A percentile compares a stretch with the other conserved stretches of the same genome.
phyloP scores from a whole-genome alignment of 75 land plant genomes.

The Larix kaempferi region DNA sequence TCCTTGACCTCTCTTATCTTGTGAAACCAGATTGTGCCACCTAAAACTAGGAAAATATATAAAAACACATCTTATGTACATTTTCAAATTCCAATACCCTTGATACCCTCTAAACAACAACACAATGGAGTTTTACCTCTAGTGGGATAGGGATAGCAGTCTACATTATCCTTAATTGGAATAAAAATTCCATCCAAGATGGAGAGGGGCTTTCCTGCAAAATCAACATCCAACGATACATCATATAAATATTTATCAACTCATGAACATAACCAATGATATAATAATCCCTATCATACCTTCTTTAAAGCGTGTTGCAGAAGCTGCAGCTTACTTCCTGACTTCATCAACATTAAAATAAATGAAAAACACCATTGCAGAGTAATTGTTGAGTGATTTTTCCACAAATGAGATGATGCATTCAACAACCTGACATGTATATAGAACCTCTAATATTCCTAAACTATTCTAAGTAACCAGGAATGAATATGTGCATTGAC shows the following conservation, averaged over 20 bases:
- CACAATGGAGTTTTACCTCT: conserved; percentile 34
- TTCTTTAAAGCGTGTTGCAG: conserved; percentile 74
- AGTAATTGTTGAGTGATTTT: conserved; percentile 42
- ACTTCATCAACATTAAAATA: conserved; percentile 57
- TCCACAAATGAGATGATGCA: conserved; percentile 62
- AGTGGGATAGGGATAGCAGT: conserved; percentile 69
- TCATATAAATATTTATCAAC: conserved; percentile 1
- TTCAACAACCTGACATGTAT: conserved; percentile 74
- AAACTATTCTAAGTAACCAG: background rate
- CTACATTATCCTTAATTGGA: conserved; percentile 84
- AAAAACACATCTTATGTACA: background rate
- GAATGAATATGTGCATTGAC: background rate
- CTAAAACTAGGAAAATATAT: conserved; percentile 28
- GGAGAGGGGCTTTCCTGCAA: conserved; percentile 70
- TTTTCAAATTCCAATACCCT: background rate
- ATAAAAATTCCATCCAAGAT: conserved; percentile 84
- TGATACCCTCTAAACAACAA: background rate
- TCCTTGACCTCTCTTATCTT: conserved; percentile 59
- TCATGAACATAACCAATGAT: background rate
- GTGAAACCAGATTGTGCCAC: conserved; percentile 80
- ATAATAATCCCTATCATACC: conserved; percentile 31
- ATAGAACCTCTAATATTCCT: conserved; percentile 2
- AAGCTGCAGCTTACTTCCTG: conserved; percentile 79
- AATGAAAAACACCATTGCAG: conserved; percentile 54
- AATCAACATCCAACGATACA: background rate